Evolutionary conservation across 2,329 filamentous ascomycete genomes (phyloP), one percentile per base, ranked within the genome.

Genomic region (Diaporthe aspalathi): DNA sequence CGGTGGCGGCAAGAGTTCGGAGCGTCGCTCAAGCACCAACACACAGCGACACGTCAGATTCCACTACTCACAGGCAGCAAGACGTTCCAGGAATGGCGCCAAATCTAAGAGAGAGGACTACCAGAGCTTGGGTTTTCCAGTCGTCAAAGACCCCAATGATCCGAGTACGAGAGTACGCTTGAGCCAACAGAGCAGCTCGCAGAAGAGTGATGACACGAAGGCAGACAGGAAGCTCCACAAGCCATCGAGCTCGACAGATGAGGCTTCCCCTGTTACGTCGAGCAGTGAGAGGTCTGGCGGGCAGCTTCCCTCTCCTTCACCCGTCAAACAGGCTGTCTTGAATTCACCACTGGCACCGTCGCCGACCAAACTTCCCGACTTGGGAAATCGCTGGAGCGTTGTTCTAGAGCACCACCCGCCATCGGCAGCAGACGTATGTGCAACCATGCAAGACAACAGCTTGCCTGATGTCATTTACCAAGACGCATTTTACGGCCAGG

Each of bases 401-500:
- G 63, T 80, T 9, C 72, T 83, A 27, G 72, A 74, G n/a, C 74
- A 73, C 22, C 53, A 74, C 9, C 80, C 83, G 17, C 84, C 83
- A 1, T 77, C 79, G 12, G 70, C 69, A 1, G 73, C 74, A 32
- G 86, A 84, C 75, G 83, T 94, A 1, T 77, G 83, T 3, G 82
- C 83, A 1, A 92, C 90, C 0, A 86, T 94, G 79, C 80, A 85
- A 75, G 79, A 84, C n/a, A 81, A 85, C 70, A 86, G 86, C 16
- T 81, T 90, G 11, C 92, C 93, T 0, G 85, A 91, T 71, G 87
- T 93, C 17, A 87, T 98, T 62, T 97, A 97, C 74, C 93, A 94
- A 79, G 91, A 94, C 78, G 91, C 95, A 0, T 95, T 92, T 77
- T 98, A 97, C 78, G 93, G 94, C 75, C 87, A 93, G 35, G 94